phyloP scores from a whole-genome alignment of 768 basidiomycete genomes.

The Leccinum aurantiacum region DNA sequence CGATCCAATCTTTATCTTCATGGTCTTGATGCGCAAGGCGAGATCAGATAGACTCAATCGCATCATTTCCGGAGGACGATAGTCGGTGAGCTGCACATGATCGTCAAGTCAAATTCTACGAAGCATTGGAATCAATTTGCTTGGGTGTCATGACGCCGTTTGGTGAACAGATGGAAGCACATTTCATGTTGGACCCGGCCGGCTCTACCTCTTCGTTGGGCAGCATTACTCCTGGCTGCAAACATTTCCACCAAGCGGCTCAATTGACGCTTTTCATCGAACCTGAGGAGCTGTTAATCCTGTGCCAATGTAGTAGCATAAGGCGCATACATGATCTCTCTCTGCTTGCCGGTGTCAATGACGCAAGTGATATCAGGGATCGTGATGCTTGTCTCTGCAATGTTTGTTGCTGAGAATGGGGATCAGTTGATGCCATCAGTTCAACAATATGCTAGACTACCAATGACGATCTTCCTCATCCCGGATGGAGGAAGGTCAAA shows the following conservation, averaged over 20 bases:
- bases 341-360: conserved; percentile 90
- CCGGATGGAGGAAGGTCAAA: conserved; percentile 85
- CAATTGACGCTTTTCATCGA: conserved; percentile 96
- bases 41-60: conserved; percentile 90
- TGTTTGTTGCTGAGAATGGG: conserved; percentile 68
- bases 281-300: conserved; percentile 45
- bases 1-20: conserved; percentile 81
- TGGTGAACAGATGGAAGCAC: conserved; percentile 96
- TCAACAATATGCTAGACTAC: conserved; percentile 38
- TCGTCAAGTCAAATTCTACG: neutral
- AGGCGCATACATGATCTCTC: conserved; percentile 76
- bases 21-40: conserved; percentile 88
- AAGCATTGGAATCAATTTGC: conserved; percentile 34
- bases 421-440: neutral
- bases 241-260: conserved; percentile 90
- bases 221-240: conserved; percentile 87
- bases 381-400: conserved; percentile 96
- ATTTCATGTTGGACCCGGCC: conserved; percentile 88
- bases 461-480: conserved; percentile 90
- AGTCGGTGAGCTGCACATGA: conserved; percentile 69
- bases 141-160: conserved; percentile 76
- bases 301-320: conserved; percentile 1
- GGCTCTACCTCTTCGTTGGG: conserved; percentile 85
- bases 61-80: conserved; percentile 94
- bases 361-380: conserved; percentile 98